Base-by-base conservation (phyloP, 371 early-diverging fungal species). In the Blakeslea trispora region DNA sequence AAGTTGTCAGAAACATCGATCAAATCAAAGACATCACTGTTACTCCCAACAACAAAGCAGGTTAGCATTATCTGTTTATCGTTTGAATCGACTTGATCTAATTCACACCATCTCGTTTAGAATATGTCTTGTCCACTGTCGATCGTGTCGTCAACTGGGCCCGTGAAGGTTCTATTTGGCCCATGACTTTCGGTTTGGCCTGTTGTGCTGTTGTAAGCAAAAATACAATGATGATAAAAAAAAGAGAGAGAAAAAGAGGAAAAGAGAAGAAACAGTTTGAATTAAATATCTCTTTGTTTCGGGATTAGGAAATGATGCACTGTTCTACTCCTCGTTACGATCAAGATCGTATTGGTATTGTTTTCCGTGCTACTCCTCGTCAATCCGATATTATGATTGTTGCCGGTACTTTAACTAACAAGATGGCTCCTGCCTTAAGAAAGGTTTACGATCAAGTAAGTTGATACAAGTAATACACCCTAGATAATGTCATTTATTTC, bases 331-430 rank as follows among this genome's bases (percentile, higher is more conserved):
- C 95, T 42, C 89, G 98, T 59, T 98, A 98, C 70, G 98, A 98
- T 82, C 97, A 96, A 86, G 98, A 98, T 84, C 92, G 97, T 69
- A 74, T 94, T 56, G 97, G 97, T 75, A 94, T 98, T 74, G 92
- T 98, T 51, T 97, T 96, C 82, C 91, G 98, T 78, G 98, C 98
- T 23, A 89, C 95, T 14, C 98, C 98, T 28, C 92, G 98, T 75
- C 97, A 98, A 81, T 90, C 95, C 28, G 98, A 98, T 83, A 94
- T 96, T 53, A 97, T 98, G 97, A 98, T 98, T 79, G 97, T 98
- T 49, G 98, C 98, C 18, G 98, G 98, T 50, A 92, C 92, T 40
- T 79, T 98, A 64, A 97, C 97, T 51, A 98, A 98, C 86, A 98
- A 98, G 81, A 98, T 98, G 98, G 98, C 98, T 2, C 96, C 98